Percentiles rank a stretch among this genome's conserved stretches.
These are phyloP conservation scores for Actinomucor elegans DNA, from an alignment of 371 early-diverging fungal species.

Conservation along the genomic window DNA sequence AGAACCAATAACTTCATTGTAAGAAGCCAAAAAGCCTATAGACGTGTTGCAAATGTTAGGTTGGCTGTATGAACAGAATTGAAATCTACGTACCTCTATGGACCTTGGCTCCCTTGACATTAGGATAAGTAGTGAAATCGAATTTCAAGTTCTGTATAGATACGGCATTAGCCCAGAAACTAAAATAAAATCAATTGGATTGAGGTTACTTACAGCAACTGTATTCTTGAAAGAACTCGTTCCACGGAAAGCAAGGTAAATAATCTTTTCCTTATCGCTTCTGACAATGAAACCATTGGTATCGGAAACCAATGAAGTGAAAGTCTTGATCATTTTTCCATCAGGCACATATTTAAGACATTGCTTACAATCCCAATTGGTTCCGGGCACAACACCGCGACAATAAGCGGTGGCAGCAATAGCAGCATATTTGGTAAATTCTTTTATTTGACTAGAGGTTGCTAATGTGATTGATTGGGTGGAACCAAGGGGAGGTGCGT, in stretches of 20 bases:
- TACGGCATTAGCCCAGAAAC: not conserved
- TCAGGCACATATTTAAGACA: slow-evolving; percentile 21
- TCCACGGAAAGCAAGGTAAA: slow-evolving; percentile 27
- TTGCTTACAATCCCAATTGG: slow-evolving; percentile 18
- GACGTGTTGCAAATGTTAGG: not conserved
- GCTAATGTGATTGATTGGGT: not conserved
- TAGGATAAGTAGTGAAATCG: slow-evolving; percentile 1
- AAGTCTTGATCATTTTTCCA: slow-evolving; percentile 20
- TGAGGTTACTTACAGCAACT: slow-evolving; percentile 14
- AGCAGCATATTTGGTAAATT: slow-evolving; percentile 12
- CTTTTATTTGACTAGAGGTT: slow-evolving; percentile 3
- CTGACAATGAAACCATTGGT: slow-evolving; percentile 22
- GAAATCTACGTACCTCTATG: not conserved
- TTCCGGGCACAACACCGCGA: slow-evolving; percentile 10
- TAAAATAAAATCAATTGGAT: no score
- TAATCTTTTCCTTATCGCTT: slow-evolving; percentile 20
- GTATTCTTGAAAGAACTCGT: slow-evolving; percentile 21
- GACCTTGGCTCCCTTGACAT: slow-evolving; percentile 12
- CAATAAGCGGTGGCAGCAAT: slow-evolving; percentile 28
- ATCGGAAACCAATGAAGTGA: slow-evolving; percentile 11
- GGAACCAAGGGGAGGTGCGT: slow-evolving; percentile 2
- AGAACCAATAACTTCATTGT: slow-evolving; percentile 2
- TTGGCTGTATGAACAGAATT: not conserved
- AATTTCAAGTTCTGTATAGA: not conserved
- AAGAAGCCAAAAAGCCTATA: slow-evolving; percentile 17